phyloP scores from a whole-genome alignment of 345 rosid species.

The Eucalyptus tenuipes region DNA sequence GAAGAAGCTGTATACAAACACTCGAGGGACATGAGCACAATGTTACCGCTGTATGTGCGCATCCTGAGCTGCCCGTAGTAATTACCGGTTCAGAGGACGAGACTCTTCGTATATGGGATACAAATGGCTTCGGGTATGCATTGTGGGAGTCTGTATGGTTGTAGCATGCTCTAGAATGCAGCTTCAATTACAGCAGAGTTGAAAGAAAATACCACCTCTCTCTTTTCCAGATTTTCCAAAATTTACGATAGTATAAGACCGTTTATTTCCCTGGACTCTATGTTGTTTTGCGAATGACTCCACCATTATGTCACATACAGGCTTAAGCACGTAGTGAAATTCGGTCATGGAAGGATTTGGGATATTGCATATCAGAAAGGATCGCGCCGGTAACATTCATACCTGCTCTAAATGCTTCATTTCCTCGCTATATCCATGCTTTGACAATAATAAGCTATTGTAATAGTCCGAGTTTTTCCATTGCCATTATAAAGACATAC shows the following conservation, averaged over 20 bases:
- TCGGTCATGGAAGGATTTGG: conserved; percentile 11
- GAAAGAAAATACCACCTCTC: neutral
- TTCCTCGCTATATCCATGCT: fast-evolving
- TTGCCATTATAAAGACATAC: neutral
- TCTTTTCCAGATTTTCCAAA: neutral
- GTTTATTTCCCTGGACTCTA: neutral
- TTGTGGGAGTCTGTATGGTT: neutral
- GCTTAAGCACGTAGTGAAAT: neutral
- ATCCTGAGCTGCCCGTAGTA: conserved; percentile 13
- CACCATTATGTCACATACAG: neutral
- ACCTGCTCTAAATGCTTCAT: neutral
- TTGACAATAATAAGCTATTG: neutral
- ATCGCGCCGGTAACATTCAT: neutral
- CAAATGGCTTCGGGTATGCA: neutral
- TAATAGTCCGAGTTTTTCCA: neutral
- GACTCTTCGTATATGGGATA: conserved; percentile 9
- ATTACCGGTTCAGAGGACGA: conserved; percentile 16
- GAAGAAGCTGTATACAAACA: conserved; percentile 4
- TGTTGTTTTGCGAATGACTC: neutral
- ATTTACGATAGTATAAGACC: neutral
- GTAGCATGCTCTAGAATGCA: neutral
- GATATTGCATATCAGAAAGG: neutral
- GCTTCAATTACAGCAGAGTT: neutral
- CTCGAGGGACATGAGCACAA: conserved; percentile 17
- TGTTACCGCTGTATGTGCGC: conserved; percentile 4